Evolutionary conservation across 306 rosid species (phyloP).

Genomic region (Lotus japonicus): DNA sequence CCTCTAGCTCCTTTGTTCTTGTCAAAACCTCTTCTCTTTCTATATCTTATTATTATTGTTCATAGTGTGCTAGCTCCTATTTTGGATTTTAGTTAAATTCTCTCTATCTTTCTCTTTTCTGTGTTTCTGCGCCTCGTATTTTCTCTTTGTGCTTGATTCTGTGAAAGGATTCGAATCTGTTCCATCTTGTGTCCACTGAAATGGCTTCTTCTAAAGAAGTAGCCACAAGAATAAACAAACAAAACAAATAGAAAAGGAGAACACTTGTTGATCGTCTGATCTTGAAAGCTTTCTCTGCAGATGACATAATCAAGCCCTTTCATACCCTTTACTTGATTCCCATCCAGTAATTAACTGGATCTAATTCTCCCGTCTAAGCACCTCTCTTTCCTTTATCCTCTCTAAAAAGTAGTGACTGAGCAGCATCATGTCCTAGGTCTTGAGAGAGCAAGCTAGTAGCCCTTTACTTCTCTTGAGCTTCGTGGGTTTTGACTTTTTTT

Average conservation of each 20-base stretch:
- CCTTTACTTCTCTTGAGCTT: conserved; percentile 14
- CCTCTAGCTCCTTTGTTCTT: conserved; percentile 18
- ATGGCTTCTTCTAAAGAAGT: conserved; percentile 15
- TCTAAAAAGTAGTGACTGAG: too few species aligned
- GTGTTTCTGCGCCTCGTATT: background rate
- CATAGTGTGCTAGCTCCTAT: background rate
- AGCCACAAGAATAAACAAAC: background rate
- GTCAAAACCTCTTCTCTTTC: conserved; percentile 18
- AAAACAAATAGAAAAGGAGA: background rate
- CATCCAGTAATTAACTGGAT: conserved; percentile 22
- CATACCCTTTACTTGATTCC: conserved; percentile 36
- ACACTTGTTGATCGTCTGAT: conserved; percentile 22
- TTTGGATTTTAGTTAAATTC: background rate
- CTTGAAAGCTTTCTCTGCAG: background rate
- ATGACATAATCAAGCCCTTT: too few species aligned
- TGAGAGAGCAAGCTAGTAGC: background rate
- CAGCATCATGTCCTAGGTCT: conserved; percentile 24
- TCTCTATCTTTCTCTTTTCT: background rate
- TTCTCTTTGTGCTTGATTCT: conserved; percentile 34
- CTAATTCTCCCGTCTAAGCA: conserved; percentile 30
- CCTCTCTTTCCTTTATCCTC: background rate
- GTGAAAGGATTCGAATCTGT: conserved; percentile 47
- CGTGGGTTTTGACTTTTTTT: conserved; percentile 24
- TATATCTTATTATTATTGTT: conserved; percentile 20
- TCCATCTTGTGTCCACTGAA: conserved; percentile 32